Evolutionary conservation across 2,329 filamentous ascomycete genomes (phyloP).

Genomic region (Fusarium buxicola): DNA sequence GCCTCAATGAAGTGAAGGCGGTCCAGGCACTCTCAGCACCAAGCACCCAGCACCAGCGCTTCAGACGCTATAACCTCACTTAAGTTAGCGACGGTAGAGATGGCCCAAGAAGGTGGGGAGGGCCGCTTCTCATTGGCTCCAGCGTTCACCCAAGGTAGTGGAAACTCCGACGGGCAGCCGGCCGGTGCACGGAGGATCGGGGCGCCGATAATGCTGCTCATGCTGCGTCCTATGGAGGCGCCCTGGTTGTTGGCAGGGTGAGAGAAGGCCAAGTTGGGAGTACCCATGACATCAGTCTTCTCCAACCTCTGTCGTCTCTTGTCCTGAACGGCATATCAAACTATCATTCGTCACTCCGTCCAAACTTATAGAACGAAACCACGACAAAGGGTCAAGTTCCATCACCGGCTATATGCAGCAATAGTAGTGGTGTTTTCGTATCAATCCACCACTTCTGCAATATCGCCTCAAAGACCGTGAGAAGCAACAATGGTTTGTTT

Average conservation of each 20-base stretch:
- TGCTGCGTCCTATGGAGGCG: slow-evolving; percentile 4
- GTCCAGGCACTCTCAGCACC: slow-evolving; percentile 13
- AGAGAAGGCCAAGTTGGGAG: not conserved
- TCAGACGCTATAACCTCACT: not conserved
- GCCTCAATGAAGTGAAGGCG: slow-evolving; percentile 30
- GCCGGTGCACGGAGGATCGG: slow-evolving; percentile 8
- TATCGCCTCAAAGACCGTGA: not conserved
- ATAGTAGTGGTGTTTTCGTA: not conserved
- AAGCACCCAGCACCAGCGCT: slow-evolving; percentile 10
- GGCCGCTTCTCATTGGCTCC: slow-evolving; percentile 40
- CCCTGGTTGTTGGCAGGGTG: not conserved
- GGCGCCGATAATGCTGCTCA: not conserved
- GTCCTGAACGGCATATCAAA: not conserved
- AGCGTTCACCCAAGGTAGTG: slow-evolving; percentile 18
- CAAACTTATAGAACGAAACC: not conserved
- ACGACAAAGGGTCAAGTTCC: not conserved
- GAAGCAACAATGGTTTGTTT: slow-evolving; percentile 28
- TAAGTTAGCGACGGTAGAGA: slow-evolving; percentile 6
- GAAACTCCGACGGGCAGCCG: not conserved
- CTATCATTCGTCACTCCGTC: not conserved
- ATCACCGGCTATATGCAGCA: not conserved
- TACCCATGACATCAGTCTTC: slow-evolving; percentile 31
- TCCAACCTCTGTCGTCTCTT: not conserved
- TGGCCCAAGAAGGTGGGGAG: slow-evolving; percentile 41
- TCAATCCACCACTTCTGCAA: not conserved